Conservation (phyloP, 306 rosid genomes). For the Cucurbita moschata region DNA sequence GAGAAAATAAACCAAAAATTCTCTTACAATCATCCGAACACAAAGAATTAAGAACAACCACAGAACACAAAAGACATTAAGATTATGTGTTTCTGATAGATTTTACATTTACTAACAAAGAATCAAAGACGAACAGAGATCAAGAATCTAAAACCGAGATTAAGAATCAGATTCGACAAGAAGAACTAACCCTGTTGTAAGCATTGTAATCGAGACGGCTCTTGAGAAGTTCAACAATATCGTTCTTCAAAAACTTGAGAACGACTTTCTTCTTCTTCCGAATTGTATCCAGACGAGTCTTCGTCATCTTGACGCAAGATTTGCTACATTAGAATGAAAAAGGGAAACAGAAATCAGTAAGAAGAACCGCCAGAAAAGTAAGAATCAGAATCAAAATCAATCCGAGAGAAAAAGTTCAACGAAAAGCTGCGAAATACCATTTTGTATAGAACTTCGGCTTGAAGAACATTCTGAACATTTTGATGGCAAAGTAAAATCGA, state of each 20-base stretch:
- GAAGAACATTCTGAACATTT: neutral
- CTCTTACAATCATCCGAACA: neutral
- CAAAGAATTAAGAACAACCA: neutral
- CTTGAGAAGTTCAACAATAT: conserved; percentile 49
- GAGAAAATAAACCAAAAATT: neutral
- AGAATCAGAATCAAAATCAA: conserved; percentile 5
- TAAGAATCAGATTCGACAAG: neutral
- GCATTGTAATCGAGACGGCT: conserved; percentile 41
- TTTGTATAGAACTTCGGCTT: conserved; percentile 4
- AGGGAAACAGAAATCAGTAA: neutral
- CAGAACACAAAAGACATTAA: neutral
- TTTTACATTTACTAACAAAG: neutral
- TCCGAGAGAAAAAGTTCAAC: neutral
- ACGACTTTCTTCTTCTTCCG: conserved; percentile 37
- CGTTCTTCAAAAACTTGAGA: conserved; percentile 42
- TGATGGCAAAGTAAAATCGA: neutral
- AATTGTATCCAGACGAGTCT: conserved; percentile 31
- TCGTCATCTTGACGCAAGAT: conserved; percentile 24
- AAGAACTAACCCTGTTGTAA: conserved; percentile 42
- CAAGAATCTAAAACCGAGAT: neutral
- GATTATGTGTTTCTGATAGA: neutral
- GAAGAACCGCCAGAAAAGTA: neutral
- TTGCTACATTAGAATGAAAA: conserved; percentile 23
- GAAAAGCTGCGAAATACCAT: neutral
- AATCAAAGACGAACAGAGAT: neutral